Evolutionary conservation across 1,284 basidiomycete genomes (phyloP).

Genomic region (Violaceomyces palustris): DNA sequence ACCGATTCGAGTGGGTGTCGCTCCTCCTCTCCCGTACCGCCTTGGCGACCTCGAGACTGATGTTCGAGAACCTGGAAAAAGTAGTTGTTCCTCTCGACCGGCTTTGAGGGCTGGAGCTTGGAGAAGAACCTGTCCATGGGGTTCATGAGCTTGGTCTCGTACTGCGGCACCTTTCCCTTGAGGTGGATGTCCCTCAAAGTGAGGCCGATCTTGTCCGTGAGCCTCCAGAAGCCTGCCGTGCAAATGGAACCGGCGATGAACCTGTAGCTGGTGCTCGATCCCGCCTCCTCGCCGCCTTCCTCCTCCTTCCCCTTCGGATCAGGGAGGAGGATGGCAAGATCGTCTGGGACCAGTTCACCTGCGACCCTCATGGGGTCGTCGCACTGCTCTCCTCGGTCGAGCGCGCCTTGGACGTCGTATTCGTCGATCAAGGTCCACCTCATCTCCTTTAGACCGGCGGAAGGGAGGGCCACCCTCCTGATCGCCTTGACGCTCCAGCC

Average conservation of each 20-base stretch:
- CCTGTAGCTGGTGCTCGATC: slow-evolving; percentile 56
- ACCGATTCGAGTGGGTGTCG: slow-evolving; percentile 61
- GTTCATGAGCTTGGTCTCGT: slow-evolving; percentile 58
- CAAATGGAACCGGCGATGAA: slow-evolving; percentile 68
- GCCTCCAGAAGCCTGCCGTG: slow-evolving; percentile 69
- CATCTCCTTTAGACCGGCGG: slow-evolving; percentile 1
- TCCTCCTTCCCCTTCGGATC: slow-evolving; percentile 53
- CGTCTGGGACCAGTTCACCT: slow-evolving; percentile 61
- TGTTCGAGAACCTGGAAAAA: slow-evolving; percentile 48
- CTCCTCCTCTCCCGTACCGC: slow-evolving; percentile 53
- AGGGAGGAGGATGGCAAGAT: slow-evolving; percentile 63
- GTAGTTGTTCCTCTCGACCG: slow-evolving; percentile 55
- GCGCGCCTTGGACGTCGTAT: too few species aligned
- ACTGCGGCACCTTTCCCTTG: slow-evolving; percentile 29
- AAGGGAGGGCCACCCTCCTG: neutral
- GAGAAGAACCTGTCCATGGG: slow-evolving; percentile 16
- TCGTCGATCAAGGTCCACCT: slow-evolving; percentile 5
- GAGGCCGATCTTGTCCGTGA: slow-evolving; percentile 70
- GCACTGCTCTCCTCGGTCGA: slow-evolving; percentile 2
- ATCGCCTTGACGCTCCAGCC: slow-evolving; percentile 4
- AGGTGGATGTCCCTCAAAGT: slow-evolving; percentile 69
- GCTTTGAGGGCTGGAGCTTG: slow-evolving; percentile 3
- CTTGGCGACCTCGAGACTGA: neutral
- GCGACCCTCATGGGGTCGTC: slow-evolving; percentile 16
- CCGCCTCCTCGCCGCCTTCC: too few species aligned